Evolutionary conservation across 768 basidiomycete genomes (phyloP).

Genomic region (Erythrobasidium yunnanense): DNA sequence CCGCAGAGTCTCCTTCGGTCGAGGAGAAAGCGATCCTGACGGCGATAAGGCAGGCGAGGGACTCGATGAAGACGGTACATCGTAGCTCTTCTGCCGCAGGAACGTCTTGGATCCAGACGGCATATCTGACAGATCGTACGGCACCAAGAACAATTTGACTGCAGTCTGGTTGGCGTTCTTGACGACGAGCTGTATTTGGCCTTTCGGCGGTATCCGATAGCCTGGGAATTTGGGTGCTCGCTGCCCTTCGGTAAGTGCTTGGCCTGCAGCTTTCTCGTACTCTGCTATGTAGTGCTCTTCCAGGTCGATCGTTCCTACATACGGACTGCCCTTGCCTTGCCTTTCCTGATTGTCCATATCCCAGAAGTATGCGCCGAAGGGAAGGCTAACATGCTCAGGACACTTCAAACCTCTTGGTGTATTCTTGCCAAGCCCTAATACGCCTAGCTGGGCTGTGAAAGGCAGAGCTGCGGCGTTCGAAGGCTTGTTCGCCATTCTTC

Average conservation of each 20-base stretch:
- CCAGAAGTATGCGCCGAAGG: constrained; percentile 31
- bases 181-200: constrained; percentile 41
- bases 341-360: constrained; percentile 30
- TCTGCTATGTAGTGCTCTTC: constrained; percentile 32
- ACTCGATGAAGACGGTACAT: not conserved
- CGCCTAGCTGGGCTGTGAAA: constrained; percentile 37
- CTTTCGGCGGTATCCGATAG: constrained; percentile 38
- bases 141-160: constrained; percentile 40
- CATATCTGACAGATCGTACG: constrained; percentile 41
- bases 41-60: not conserved
- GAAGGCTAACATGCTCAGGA: constrained; percentile 32
- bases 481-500: constrained; percentile 35
- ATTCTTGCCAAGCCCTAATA: constrained; percentile 23
- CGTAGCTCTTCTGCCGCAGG: constrained; percentile 38
- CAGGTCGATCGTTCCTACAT: constrained; percentile 41
- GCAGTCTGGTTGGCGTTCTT: constrained; percentile 39
- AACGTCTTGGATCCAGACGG: constrained; percentile 38
- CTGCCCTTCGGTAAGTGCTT: not conserved
- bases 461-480: constrained; percentile 32
- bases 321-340: constrained; percentile 34
- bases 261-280: not conserved
- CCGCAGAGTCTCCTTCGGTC: constrained; percentile 34
- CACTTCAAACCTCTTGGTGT: constrained; percentile 28
- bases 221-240: constrained; percentile 36
- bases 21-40: not conserved